Evolutionary conservation across 805 yeast species (phyloP), one percentile per base, ranked within the genome.

Genomic region (Ogataea sp.): DNA sequence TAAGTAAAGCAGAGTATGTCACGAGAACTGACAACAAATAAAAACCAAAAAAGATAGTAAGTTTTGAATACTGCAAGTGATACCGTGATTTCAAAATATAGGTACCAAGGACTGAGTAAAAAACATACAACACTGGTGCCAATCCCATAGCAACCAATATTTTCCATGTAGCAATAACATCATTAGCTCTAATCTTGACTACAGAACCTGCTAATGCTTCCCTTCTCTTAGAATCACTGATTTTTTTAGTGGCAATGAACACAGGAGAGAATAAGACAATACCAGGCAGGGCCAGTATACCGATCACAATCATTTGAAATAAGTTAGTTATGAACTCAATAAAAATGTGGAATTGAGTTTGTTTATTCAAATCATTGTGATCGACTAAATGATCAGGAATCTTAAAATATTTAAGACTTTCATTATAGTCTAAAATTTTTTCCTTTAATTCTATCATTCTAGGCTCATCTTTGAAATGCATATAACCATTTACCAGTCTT

Each of bases 161-260:
- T 61, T 93, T 93, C 98, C 98, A 93, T 1, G 97, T 89, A 2
- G 97, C 97, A 43, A 93, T 75, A 20, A 93, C 97, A 59, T 93
- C 98, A 41, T 79, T 82, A 15, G 95, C 98, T 53, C 80, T 79
- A 43, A 93, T 80, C 58, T 93, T 93, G 18, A 93, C 98, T 0
- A 88, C 73, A 0, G 97, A 88, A 7, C 73, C 80, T 10, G 88
- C 89, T 43, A 93, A 68, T 0, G 97, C 98, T 35, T 75, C 72
- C 41, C 62, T 67, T 25, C 90, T 87, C 60, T 89, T 88, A 42
- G 70, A 68, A 33, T 68, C 71, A 9, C 96, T 84, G 38, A 86
- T 83, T 35, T 62, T 64, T 53, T 84, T 85, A 8, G 96, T 79
- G 15, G 83, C 73, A 24, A 85, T 60, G 52, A 93, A 88, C 2